Base-by-base conservation (phyloP, 2,329 filamentous ascomycete genomes). In the Pseudogymnoascus sp. region DNA sequence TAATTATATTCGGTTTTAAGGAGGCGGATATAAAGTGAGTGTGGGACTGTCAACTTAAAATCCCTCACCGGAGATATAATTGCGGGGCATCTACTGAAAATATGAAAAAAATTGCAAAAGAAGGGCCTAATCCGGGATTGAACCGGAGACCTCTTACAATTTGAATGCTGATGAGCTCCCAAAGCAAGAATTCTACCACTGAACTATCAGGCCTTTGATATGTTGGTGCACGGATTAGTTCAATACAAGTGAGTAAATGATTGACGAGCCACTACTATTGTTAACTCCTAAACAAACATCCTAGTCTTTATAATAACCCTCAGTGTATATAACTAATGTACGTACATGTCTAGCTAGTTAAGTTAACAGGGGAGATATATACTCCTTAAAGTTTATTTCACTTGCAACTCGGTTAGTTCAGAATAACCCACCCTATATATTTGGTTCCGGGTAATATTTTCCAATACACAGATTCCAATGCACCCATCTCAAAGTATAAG, bases 161-260 rank as follows among this genome's bases (percentile, higher is more conserved):
- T 48, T 48, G 43, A 48, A 48, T 48, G 43, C 43, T 7, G 21
- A 31, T 31, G 43, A 48, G 43, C 43, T 48, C 41, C 41, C 41
- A 45, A 45, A 45, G 41, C 41, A 45, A 45, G 41, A 45, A 45
- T 45, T 45, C 41, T 48, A 48, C 43, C 43, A 48, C 43, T 48
- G 43, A 48, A 48, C 43, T 48, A 48, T 48, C 43, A 48, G 43
- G 43, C 43, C 43, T 48, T 48, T 48, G 21, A 48, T 48, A 23
- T 48, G 43, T 48, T 48, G 13, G 11, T 23, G 43, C 11, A 48
- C 13, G 21, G 19, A 23, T 48, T 48, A 48, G 43, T 23, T 48
- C 5, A 6, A 6, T 23, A 23, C 43, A 48, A 21, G 43, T 14
- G 6, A 25, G 43, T 25, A 43, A n/a, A n/a, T n/a, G n/a, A n/a